These are phyloP conservation scores for Taiozyma sp. DNA, from an alignment of 1,139 yeast genomes.

Conservation along the genomic window DNA sequence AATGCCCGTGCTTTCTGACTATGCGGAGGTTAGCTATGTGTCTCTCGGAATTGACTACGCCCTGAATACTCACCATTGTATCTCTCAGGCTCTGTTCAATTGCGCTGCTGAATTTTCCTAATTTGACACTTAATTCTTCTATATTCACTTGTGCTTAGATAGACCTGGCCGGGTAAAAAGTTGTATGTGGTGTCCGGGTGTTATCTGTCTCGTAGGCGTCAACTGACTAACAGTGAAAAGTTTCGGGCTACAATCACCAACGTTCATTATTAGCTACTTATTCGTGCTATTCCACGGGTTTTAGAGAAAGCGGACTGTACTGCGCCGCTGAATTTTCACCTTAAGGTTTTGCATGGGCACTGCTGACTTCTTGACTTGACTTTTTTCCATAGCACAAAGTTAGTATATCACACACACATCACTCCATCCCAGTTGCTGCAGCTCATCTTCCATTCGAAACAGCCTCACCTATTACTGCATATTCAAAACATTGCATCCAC, in stretches of 20 bases:
- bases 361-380: neutral
- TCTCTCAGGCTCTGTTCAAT: neutral
- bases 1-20: slow-evolving; percentile 14
- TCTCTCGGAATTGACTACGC: neutral
- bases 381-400: neutral
- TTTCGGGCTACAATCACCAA: neutral
- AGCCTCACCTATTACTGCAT: neutral
- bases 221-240: neutral
- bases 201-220: neutral
- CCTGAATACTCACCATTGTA: neutral
- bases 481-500: neutral
- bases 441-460: neutral
- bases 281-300: neutral
- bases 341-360: neutral
- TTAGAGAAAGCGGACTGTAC: neutral
- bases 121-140: neutral
- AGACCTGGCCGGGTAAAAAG: neutral
- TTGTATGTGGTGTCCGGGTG: neutral
- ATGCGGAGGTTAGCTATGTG: neutral
- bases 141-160: neutral
- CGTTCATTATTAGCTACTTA: no score
- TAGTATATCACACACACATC: neutral
- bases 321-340: neutral
- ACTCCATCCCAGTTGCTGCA: neutral
- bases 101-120: neutral